phyloP scores from a whole-genome alignment of 257 asterid species.

The Solanum peruvianum region DNA sequence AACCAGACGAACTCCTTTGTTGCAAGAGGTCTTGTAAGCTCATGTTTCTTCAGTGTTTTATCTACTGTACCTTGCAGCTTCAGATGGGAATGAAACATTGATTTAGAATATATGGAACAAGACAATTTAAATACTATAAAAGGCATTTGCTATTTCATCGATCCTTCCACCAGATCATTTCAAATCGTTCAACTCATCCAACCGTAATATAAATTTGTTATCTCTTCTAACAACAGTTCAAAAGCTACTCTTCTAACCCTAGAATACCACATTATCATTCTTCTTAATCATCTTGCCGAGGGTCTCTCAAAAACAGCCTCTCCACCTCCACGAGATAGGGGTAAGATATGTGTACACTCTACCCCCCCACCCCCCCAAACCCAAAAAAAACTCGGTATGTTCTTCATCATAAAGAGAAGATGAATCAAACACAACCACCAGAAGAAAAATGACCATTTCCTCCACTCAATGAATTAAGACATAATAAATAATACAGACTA shows the following conservation, averaged over 20 bases:
- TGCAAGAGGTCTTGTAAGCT: conserved; percentile 61
- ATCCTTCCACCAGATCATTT: background rate
- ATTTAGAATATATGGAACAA: background rate
- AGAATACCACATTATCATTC: background rate
- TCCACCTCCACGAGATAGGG: background rate
- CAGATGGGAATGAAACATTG: conserved; percentile 7
- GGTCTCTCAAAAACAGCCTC: background rate
- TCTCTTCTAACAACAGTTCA: background rate
- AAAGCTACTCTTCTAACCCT: background rate
- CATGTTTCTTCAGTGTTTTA: conserved; percentile 58
- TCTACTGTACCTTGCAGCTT: conserved; percentile 64
- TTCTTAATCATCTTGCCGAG: background rate
- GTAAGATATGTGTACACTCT: background rate
- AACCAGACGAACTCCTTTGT: conserved; percentile 83
- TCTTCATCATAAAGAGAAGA: background rate
- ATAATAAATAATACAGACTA: background rate
- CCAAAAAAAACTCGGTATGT: background rate
- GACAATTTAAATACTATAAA: background rate
- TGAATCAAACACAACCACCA: background rate
- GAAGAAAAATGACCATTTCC: background rate
- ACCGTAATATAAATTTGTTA: background rate
- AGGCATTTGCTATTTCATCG: background rate
- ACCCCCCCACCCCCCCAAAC: background rate
- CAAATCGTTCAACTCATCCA: background rate
- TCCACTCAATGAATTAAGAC: background rate